Evolutionary conservation across 2,329 filamentous ascomycete species (phyloP), one percentile per base, ranked within the genome.

Genomic region (Didymella keratinophila): DNA sequence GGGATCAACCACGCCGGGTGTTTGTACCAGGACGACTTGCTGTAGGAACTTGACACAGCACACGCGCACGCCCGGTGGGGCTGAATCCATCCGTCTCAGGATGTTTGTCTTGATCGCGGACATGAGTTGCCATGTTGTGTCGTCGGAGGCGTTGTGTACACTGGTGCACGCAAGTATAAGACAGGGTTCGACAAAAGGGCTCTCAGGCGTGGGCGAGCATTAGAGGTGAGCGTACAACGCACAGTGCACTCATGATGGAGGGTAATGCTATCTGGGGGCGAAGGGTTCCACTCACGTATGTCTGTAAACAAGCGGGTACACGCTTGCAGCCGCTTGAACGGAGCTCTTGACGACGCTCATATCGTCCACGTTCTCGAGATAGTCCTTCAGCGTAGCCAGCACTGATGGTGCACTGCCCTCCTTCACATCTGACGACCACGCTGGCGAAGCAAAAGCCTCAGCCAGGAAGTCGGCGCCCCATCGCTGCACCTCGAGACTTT

Each of bases 1-100:
- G 67, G 91, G 90, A 73, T 98, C 94, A 66, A 91, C 90, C 58
- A 89, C 80, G 45, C 92, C 92, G n/a, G 89, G 88, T 11, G 92
- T 97, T 78, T 99, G 94, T 18, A 93, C 91, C 65, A 97, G 86
- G 43, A 99, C 90, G 43, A 98, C 92, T 63, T 92, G 88, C 80
- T 99, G 94, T 36, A 92, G 89, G 77, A 99, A 99, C 78, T 99
- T 99, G 83, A 98, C 89, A 80, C 95, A 98, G 82, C 93, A 96
- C 76, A 98, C 89, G 69, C 89, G 89, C 63, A 98, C 86, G 2
- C 92, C 89, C 12, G 89, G 84, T 14, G 86, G 81, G 18, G 91
- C 89, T 42, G 83, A 85, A 68, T 97, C 94, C 94, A 96, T 97
- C 71, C 95, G 87, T 59, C 87, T 87, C 60, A 99, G 78, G 66